phyloP scores from a whole-genome alignment of 495 filamentous ascomycete genomes.

The Rhypophila decipiens region DNA sequence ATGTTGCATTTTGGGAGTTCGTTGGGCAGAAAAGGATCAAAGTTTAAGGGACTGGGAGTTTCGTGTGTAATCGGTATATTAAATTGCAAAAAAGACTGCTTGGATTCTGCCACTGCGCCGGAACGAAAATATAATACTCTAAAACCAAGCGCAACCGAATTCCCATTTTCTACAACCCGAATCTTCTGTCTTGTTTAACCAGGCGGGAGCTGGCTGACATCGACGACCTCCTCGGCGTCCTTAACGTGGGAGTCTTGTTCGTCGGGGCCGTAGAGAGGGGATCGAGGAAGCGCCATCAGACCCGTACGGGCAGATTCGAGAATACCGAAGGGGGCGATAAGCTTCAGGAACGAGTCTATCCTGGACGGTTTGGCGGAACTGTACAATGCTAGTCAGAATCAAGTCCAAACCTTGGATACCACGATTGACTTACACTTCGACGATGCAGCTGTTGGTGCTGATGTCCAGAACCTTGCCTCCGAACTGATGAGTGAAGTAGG shows the following conservation, averaged over 20 bases:
- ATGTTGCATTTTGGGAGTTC: conserved; percentile 4
- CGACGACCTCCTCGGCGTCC: conserved; percentile 85
- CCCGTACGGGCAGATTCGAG: conserved; percentile 90
- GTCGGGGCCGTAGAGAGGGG: conserved; percentile 68
- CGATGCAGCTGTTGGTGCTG: conserved; percentile 95
- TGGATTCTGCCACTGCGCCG: conserved; percentile 5
- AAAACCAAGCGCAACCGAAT: too few relatives aligned
- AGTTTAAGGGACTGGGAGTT: neutral
- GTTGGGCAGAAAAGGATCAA: neutral
- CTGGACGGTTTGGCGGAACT: conserved; percentile 88
- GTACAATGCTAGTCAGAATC: conserved; percentile 14
- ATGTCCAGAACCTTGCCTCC: conserved; percentile 97
- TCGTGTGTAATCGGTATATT: neutral
- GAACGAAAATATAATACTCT: too few relatives aligned
- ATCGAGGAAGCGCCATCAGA: conserved; percentile 93
- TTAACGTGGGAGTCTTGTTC: conserved; percentile 76
- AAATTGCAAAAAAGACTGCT: neutral
- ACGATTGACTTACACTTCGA: conserved; percentile 71
- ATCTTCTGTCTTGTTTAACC: conserved; percentile 72
- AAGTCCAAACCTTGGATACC: neutral
- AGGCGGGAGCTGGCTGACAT: conserved; percentile 86
- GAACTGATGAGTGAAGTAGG: conserved; percentile 93
- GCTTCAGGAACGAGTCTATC: conserved; percentile 96
- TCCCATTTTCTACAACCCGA: too few relatives aligned
- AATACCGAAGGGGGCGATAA: conserved; percentile 92